A percentile compares a stretch with the other conserved stretches of the same genome.
These are phyloP conservation scores for peach (Prunus persica) DNA, from an alignment of 306 rosid species.

Conservation along the genomic window Prunus_persica_NCBIv2 NC_034011.1:20474501-20475000, in stretches of 20 bases:
- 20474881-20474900: slow-evolving; percentile 47
- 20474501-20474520: slow-evolving; percentile 75
- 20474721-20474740: slow-evolving; percentile 64
- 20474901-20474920: slow-evolving; percentile 54
- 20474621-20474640: slow-evolving; percentile 50
- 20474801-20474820: slow-evolving; percentile 47
- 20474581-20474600: slow-evolving; percentile 70
- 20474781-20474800: slow-evolving; percentile 80
- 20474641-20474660: slow-evolving; percentile 47
- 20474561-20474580: slow-evolving; percentile 58
- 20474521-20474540: slow-evolving; percentile 70
- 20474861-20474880: slow-evolving; percentile 68
- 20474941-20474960: slow-evolving; percentile 70
- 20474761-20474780: slow-evolving; percentile 56
- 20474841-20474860: slow-evolving; percentile 87
- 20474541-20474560: slow-evolving; percentile 63
- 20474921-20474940: slow-evolving; percentile 60
- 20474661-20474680: slow-evolving; percentile 83
- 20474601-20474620: slow-evolving; percentile 77
- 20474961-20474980: slow-evolving; percentile 61
- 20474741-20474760: slow-evolving; percentile 66
- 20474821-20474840: slow-evolving; percentile 75
- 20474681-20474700: slow-evolving; percentile 75
- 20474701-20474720: slow-evolving; percentile 72
- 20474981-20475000: slow-evolving; percentile 52